phyloP scores from a whole-genome alignment of 305 asterid species.

The Fraxinus sp. region DNA sequence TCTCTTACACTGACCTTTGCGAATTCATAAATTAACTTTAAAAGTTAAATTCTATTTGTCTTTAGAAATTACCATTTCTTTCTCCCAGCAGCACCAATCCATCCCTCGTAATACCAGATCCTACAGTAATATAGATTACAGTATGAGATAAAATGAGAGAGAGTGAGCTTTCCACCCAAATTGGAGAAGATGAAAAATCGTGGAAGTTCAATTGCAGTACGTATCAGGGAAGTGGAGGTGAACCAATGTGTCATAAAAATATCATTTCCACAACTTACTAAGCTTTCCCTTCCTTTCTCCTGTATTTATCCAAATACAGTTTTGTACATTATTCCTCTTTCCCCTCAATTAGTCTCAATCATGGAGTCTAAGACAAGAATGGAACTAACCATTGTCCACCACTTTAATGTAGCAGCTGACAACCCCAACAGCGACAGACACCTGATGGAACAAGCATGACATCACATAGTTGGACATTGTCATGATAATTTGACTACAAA shows the following conservation, averaged over 20 bases:
- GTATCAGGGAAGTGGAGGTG: conserved; percentile 11
- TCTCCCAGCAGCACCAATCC: conserved; percentile 81
- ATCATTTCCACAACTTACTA: not conserved
- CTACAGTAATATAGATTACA: conserved; percentile 36
- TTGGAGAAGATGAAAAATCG: conserved; percentile 1
- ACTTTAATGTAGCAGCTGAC: conserved; percentile 74
- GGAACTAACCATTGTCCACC: conserved; percentile 71
- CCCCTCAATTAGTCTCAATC: conserved; percentile 13
- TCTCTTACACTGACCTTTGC: not conserved
- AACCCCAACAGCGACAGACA: conserved; percentile 60
- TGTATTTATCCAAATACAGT: not conserved
- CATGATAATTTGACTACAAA: not conserved
- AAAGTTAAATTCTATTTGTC: not conserved
- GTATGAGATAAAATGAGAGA: conserved; percentile 2
- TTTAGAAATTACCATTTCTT: conserved; percentile 57
- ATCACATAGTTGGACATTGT: not conserved
- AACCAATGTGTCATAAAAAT: not conserved
- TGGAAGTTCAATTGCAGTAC: not conserved
- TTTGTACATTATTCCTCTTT: conserved; percentile 13
- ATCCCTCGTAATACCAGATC: conserved; percentile 80
- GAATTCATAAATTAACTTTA: conserved; percentile 9
- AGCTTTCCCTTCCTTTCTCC: conserved; percentile 16
- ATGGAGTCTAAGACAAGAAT: conserved; percentile 4
- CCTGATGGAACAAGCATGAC: conserved; percentile 44
- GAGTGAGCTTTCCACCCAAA: conserved; percentile 19